A percentile compares a stretch with the other conserved stretches of the same genome.
Conservation (phyloP, 2,329 filamentous ascomycete genomes). For the Stromatinia cepivora region DNA sequence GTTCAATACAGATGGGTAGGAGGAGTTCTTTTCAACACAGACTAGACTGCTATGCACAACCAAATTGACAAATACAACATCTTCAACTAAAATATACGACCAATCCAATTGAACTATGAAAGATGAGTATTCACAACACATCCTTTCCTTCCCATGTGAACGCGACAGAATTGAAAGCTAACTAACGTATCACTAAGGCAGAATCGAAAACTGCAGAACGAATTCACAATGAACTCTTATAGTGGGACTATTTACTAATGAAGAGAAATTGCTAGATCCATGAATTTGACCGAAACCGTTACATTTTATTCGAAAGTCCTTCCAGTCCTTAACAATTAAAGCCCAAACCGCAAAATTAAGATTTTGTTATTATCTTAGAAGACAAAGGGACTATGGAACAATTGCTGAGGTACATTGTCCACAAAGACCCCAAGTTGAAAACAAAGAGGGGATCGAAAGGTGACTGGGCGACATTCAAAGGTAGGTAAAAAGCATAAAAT, state of each 20-base stretch:
- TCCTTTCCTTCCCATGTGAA: background rate
- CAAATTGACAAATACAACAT: background rate
- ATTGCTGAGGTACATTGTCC: too few species aligned
- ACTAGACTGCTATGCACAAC: background rate
- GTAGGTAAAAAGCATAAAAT: too few species aligned
- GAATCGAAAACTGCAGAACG: background rate
- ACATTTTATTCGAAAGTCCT: too few species aligned
- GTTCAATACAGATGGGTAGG: background rate
- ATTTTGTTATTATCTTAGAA: too few species aligned
- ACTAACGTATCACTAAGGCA: background rate
- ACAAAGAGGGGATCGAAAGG: too few species aligned
- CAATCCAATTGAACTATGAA: background rate
- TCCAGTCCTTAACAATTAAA: too few species aligned
- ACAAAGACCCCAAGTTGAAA: too few species aligned
- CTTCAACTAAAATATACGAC: background rate
- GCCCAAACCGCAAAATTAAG: too few species aligned
- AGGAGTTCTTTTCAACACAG: background rate
- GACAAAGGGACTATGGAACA: too few species aligned
- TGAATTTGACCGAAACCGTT: too few species aligned
- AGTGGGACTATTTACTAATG: background rate
- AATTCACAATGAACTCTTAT: too few species aligned
- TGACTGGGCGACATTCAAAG: too few species aligned
- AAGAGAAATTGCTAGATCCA: background rate
- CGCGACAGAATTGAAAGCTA: background rate
- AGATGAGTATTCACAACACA: background rate